Percentiles rank a stretch among this genome's conserved stretches.
Evolutionary conservation across 1,139 yeast species (phyloP).

Genomic region (Geotrichum restrictum): DNA sequence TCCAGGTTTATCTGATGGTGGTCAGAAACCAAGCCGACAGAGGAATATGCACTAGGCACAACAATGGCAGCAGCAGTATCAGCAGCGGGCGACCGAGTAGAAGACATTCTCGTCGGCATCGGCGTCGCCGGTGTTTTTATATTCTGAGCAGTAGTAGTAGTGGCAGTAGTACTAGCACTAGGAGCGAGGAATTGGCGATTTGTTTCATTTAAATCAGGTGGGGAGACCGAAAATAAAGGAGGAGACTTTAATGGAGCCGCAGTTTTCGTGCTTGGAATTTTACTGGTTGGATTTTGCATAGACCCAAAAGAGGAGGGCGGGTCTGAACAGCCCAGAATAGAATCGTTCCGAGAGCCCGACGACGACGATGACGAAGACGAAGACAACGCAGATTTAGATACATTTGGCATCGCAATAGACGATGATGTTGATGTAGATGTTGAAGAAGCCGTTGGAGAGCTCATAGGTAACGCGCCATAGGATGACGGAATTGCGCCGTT

Average conservation of each 20-base stretch:
- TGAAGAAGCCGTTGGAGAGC: background rate
- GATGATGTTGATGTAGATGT: background rate
- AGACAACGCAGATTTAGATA: background rate
- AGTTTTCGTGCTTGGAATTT: background rate
- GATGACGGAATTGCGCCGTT: background rate
- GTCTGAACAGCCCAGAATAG: constrained; percentile 6
- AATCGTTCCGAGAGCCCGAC: background rate
- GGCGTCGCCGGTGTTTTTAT: background rate
- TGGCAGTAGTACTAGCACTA: background rate
- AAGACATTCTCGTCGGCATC: background rate
- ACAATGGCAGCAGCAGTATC: background rate
- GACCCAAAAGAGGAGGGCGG: constrained; percentile 15
- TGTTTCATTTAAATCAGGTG: background rate
- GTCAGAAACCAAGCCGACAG: constrained; percentile 10
- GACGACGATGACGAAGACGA: background rate
- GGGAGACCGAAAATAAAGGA: constrained; percentile 2
- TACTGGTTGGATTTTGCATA: constrained; percentile 10
- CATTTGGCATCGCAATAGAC: background rate
- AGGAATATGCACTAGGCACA: constrained; percentile 1
- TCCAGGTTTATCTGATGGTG: constrained; percentile 7
- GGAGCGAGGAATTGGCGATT: background rate
- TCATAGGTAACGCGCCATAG: background rate
- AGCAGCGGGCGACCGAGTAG: background rate
- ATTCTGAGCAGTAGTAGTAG: too few species aligned
- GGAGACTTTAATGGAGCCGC: background rate